Percentiles rank a stretch among this genome's conserved stretches.
Evolutionary conservation across 2,329 filamentous ascomycete species (phyloP).

Genomic region (Fusarium sublunatum): DNA sequence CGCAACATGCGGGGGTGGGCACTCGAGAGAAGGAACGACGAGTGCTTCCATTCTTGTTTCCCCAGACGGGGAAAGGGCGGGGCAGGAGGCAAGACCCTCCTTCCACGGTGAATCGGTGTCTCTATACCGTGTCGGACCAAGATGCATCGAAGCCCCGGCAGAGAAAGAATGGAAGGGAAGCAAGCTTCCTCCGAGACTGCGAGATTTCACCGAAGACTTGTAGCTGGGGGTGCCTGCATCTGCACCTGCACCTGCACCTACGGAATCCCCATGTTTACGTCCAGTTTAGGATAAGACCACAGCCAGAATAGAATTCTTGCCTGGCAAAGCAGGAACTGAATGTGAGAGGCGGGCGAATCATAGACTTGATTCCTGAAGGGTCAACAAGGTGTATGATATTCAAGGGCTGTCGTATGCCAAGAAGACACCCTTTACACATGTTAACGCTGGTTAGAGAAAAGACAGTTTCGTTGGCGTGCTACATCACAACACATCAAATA

Average conservation of each 20-base stretch:
- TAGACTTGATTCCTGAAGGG: constrained; percentile 6
- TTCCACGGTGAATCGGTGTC: constrained; percentile 33
- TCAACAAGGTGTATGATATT: constrained; percentile 25
- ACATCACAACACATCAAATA: constrained; percentile 5
- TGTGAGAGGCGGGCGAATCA: constrained; percentile 38
- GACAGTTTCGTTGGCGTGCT: background rate
- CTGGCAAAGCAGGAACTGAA: constrained; percentile 37
- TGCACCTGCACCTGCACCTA: constrained; percentile 6
- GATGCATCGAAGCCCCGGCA: constrained; percentile 14
- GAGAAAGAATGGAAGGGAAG: background rate
- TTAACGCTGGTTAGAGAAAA: background rate
- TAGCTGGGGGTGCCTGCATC: constrained; percentile 3
- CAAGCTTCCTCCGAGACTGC: constrained; percentile 24
- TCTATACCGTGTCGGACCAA: constrained; percentile 27
- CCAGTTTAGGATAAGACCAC: constrained; percentile 13
- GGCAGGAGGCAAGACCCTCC: constrained; percentile 14
- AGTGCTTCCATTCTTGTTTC: constrained; percentile 16
- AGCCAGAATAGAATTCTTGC: constrained; percentile 33
- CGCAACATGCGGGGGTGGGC: constrained; percentile 40
- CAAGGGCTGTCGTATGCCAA: constrained; percentile 26
- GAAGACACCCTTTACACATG: constrained; percentile 14
- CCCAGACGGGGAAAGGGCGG: constrained; percentile 27
- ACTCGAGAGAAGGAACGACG: constrained; percentile 14
- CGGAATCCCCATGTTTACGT: constrained; percentile 8
- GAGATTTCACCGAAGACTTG: constrained; percentile 34